Percentiles rank a stretch among this genome's conserved stretches.
These are phyloP conservation scores for Tricholoma flavovirens DNA, from an alignment of 768 basidiomycete species.

Conservation along the genomic window DNA sequence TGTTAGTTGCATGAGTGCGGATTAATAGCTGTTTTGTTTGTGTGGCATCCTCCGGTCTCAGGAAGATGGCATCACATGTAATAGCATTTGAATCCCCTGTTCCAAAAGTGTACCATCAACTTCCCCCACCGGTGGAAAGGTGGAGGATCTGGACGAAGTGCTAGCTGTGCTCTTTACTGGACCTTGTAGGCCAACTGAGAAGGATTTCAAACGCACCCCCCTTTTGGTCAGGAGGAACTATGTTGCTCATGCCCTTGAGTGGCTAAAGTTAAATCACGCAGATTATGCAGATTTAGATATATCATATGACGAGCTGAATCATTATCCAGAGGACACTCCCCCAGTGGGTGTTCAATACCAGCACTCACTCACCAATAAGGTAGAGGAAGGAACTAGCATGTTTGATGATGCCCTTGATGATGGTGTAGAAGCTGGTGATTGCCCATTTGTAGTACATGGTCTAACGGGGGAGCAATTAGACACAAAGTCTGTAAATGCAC, in stretches of 20 bases:
- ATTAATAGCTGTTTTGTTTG: too few relatives aligned
- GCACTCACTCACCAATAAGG: not conserved
- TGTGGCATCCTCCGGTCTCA: too few relatives aligned
- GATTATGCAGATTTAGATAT: not conserved
- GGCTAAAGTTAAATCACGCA: slow-evolving; percentile 20
- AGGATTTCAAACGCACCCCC: slow-evolving; percentile 16
- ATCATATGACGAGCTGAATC: too few relatives aligned
- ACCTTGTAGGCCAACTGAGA: slow-evolving; percentile 16
- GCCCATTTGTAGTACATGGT: not conserved
- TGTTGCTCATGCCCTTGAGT: slow-evolving; percentile 22
- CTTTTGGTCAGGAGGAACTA: not conserved
- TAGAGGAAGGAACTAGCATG: not conserved
- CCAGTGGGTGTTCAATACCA: not conserved
- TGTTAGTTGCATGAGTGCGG: too few relatives aligned
- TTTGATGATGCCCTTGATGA: not conserved
- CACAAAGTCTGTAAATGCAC: not conserved
- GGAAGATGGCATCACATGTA: too few relatives aligned
- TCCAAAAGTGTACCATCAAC: too few relatives aligned
- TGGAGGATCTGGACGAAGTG: slow-evolving; percentile 24
- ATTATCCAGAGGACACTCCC: too few relatives aligned
- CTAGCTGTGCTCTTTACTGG: slow-evolving; percentile 30
- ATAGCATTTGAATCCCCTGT: not conserved
- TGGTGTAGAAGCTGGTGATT: too few relatives aligned
- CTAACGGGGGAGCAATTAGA: not conserved
- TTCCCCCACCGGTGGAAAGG: not conserved